Evolutionary conservation across 164 flowering plant species (phyloP), one percentile per base, ranked within the genome.

Genomic region (Sedum album): DNA sequence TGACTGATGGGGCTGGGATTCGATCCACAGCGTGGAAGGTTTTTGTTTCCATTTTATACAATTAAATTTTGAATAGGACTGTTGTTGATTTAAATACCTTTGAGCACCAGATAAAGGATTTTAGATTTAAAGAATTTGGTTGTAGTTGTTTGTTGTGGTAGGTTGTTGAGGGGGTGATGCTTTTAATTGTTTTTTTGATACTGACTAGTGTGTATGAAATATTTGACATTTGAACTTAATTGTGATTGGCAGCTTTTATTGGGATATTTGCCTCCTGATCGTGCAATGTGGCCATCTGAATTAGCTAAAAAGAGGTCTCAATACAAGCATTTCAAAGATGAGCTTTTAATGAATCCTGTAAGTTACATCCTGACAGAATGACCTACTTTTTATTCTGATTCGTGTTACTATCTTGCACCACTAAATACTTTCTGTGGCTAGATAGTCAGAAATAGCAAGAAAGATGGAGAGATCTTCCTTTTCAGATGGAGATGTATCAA

Each of bases 21-120:
- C 93, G 98, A 23, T 74, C 96, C 26, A 83, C 87, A 0, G 88
- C 85, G 20, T 94, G 98, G 98, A 94, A 93, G 95, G 98, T 93
- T 57, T 26, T 31, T n/a, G 25, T 60, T 38, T 46, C 26, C 65
- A 6, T 68, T 21, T 26, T 25, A 3, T 44, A 44, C 18, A 13
- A 18, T 44, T 44, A 4, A 44, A 44, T 11, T 44, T 14, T 13
- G 4, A 14, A 44, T 44, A 44, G 4, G 48, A 13, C 15, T 44
- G 48, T 18, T 11, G 48, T 1, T 18, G 48, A 44, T 44, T 44
- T 44, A 18, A 44, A 44, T 11, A 15, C 17, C 18, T 44, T 17
- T 6, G 1, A 57, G 33, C 7, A 15, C 62, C 31, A 26, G 33
- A 57, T 57, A 28, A 57, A 31, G 33, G 30, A 11, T 26, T 57